phyloP scores from a whole-genome alignment of 2,329 filamentous ascomycete genomes.

The Apiospora kogelbergensis region DNA sequence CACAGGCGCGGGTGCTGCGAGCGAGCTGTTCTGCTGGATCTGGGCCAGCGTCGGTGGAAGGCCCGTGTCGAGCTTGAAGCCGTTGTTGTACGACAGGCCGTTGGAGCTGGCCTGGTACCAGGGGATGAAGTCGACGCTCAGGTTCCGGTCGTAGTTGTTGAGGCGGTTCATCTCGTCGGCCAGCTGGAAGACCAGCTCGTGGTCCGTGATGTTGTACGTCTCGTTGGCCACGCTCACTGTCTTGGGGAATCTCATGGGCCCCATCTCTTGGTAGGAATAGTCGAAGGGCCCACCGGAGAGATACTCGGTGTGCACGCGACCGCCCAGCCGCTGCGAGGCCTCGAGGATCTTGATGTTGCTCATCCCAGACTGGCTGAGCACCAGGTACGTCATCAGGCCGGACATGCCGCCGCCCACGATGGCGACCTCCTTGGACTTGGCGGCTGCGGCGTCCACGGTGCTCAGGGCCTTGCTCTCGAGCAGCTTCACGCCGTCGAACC shows the following conservation, averaged over 20 bases:
- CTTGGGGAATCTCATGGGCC: slow-evolving; percentile 64
- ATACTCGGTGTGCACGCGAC: slow-evolving; percentile 64
- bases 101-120: slow-evolving; percentile 61
- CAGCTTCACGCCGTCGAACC: slow-evolving; percentile 65
- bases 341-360: slow-evolving; percentile 63
- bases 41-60: slow-evolving; percentile 53
- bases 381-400: slow-evolving; percentile 59
- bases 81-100: slow-evolving; percentile 48
- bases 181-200: slow-evolving; percentile 65
- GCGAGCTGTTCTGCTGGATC: slow-evolving; percentile 42
- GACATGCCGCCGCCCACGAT: slow-evolving; percentile 68
- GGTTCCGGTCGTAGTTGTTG: slow-evolving; percentile 50
- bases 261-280: slow-evolving; percentile 68
- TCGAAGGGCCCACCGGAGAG: slow-evolving; percentile 58
- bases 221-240: slow-evolving; percentile 51
- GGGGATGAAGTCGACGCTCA: slow-evolving; percentile 59
- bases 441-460: slow-evolving; percentile 49
- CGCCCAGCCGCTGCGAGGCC: slow-evolving; percentile 59
- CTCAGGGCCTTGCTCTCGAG: slow-evolving; percentile 54
- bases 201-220: slow-evolving; percentile 60
- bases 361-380: slow-evolving; percentile 53
- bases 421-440: slow-evolving; percentile 59
- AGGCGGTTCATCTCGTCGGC: slow-evolving; percentile 58
- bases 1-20: slow-evolving; percentile 31
- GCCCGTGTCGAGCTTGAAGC: slow-evolving; percentile 49